phyloP scores from a whole-genome alignment of 225 moss, liverwort and hornwort genomes.

The Neckera pumila region DNA sequence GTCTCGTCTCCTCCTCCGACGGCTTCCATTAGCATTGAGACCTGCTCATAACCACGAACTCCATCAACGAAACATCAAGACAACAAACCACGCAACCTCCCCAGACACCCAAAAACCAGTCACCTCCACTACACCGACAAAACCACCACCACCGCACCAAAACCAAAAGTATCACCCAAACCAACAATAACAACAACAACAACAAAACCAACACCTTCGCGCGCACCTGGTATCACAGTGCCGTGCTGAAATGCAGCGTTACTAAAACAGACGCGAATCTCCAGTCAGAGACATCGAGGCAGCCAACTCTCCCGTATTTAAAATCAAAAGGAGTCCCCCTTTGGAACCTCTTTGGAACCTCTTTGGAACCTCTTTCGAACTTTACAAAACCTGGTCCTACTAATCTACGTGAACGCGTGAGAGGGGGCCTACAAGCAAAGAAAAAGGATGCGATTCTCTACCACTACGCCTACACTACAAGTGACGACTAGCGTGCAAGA shows the following conservation, averaged over 20 bases:
- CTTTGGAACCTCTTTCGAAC: neutral
- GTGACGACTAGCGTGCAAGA: neutral
- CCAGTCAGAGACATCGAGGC: neutral
- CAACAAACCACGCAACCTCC: neutral
- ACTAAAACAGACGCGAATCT: neutral
- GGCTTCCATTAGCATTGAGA: conserved; percentile 8
- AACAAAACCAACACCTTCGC: neutral
- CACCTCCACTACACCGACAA: neutral
- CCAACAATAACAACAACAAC: neutral
- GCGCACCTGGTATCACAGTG: neutral
- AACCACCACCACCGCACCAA: neutral
- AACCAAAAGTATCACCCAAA: neutral
- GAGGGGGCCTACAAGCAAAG: neutral
- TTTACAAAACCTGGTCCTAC: neutral
- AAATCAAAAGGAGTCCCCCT: neutral
- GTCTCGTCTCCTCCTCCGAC: neutral
- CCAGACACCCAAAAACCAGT: neutral
- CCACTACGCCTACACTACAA: neutral
- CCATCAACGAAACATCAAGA: neutral
- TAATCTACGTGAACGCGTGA: neutral
- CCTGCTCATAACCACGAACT: neutral
- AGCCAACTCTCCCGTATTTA: neutral
- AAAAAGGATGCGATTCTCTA: neutral
- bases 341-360: neutral
- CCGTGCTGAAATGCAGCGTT: neutral